Conservation (phyloP, 371 early-diverging fungal species). For the Rhizopus microsporus region DNA sequence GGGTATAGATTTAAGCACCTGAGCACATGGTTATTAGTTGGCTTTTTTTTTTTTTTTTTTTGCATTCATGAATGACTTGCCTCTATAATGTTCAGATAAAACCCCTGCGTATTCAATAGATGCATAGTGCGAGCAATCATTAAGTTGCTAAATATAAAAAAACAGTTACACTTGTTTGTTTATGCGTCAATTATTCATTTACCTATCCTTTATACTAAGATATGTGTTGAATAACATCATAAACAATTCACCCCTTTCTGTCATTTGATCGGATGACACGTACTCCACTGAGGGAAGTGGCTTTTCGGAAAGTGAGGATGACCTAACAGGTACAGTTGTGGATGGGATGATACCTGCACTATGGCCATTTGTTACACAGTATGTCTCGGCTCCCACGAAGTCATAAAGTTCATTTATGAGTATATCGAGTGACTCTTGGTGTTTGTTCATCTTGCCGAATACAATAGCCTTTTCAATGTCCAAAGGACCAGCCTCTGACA, state of each 20-base stretch:
- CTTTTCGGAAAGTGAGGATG: conserved; percentile 27
- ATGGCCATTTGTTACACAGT: conserved; percentile 59
- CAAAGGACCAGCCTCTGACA: conserved; percentile 38
- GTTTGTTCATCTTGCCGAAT: conserved; percentile 54
- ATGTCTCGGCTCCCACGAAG: conserved; percentile 68
- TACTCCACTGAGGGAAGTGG: conserved; percentile 6
- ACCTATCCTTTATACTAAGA: conserved; percentile 38
- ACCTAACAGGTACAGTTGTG: conserved; percentile 9
- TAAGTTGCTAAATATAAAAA: conserved; percentile 31
- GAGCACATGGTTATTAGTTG: neutral
- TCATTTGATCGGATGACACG: conserved; percentile 16
- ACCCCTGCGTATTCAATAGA: conserved; percentile 62
- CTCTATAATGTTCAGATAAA: conserved; percentile 63
- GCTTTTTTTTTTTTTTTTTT: neutral
- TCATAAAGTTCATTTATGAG: conserved; percentile 60
- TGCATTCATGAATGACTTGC: conserved; percentile 23
- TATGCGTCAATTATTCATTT: conserved; percentile 6
- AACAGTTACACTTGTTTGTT: neutral
- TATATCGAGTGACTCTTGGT: conserved; percentile 54
- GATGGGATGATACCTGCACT: conserved; percentile 34
- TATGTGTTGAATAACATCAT: conserved; percentile 45
- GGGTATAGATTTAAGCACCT: conserved; percentile 65
- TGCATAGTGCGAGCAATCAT: conserved; percentile 52
- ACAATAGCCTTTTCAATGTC: conserved; percentile 54
- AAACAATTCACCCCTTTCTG: conserved; percentile 37